Percentiles rank a stretch among this genome's conserved stretches.
Conservation (phyloP, 495 filamentous ascomycete species). For the Aspergillus egyptiacus region DNA sequence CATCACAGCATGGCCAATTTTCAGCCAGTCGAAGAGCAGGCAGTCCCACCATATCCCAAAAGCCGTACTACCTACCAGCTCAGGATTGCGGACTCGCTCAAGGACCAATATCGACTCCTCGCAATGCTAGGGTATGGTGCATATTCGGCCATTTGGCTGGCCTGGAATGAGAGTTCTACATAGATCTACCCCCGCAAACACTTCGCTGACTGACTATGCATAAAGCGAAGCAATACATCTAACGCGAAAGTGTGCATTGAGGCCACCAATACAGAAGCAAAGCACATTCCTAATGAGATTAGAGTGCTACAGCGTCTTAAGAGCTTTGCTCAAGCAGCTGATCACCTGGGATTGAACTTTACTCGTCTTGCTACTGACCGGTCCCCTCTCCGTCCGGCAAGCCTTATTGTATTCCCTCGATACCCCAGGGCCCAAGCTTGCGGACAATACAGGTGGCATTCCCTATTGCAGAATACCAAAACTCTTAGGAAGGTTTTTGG, state of each 20-base stretch:
- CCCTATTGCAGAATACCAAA: too few species aligned
- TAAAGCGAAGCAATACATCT: conserved; percentile 8
- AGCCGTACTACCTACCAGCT: conserved; percentile 37
- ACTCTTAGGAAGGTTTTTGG: too few species aligned
- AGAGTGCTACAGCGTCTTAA: conserved; percentile 12
- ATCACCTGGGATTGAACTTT: conserved; percentile 10
- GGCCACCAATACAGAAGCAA: not conserved
- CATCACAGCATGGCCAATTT: not conserved
- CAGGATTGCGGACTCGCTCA: conserved; percentile 33
- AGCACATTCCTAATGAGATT: conserved; percentile 14
- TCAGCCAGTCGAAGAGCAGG: conserved; percentile 16
- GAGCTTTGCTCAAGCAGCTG: not conserved
- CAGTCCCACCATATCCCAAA: conserved; percentile 10
- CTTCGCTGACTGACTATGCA: not conserved
- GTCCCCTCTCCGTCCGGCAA: too few species aligned
- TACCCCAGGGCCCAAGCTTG: too few species aligned
- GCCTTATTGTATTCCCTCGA: too few species aligned
- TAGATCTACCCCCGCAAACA: not conserved
- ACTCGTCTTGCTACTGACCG: not conserved
- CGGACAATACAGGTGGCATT: not conserved
- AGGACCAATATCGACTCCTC: conserved; percentile 35
- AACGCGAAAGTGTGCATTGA: conserved; percentile 12
- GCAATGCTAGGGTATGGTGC: conserved; percentile 45
- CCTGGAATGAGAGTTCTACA: conserved; percentile 27
- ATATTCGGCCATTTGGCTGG: conserved; percentile 46